These are phyloP conservation scores for Scheffersomyces ergatensis DNA, from an alignment of 805 yeast species.

Conservation along the genomic window DNA sequence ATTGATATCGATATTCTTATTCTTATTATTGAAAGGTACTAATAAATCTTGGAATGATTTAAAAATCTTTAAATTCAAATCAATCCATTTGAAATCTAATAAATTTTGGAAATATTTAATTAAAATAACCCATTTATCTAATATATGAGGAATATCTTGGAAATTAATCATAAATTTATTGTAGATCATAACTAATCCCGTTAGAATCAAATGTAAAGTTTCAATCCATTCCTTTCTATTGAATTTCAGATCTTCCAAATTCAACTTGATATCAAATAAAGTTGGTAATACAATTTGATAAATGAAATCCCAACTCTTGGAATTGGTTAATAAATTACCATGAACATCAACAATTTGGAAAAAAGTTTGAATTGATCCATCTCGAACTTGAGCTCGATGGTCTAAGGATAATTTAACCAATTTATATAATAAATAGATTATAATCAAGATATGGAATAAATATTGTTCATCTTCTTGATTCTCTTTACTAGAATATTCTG, in stretches of 20 bases:
- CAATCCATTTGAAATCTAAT: slow-evolving; percentile 41
- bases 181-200: slow-evolving; percentile 66
- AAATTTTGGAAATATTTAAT: slow-evolving; percentile 47
- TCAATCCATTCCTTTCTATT: slow-evolving; percentile 52
- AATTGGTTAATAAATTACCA: slow-evolving; percentile 46
- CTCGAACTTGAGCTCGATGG: slow-evolving; percentile 74
- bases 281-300: slow-evolving; percentile 60
- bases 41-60: slow-evolving; percentile 51
- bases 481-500: slow-evolving; percentile 2
- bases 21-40: slow-evolving; percentile 18
- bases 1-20: not conserved
- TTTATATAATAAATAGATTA: slow-evolving; percentile 51
- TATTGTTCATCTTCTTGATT: slow-evolving; percentile 5
- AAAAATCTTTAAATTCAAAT: slow-evolving; percentile 55
- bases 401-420: slow-evolving; percentile 66
- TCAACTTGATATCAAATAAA: slow-evolving; percentile 31
- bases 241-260: slow-evolving; percentile 17
- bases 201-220: slow-evolving; percentile 57
- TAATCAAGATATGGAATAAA: slow-evolving; percentile 13
- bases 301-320: slow-evolving; percentile 68
- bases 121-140: slow-evolving; percentile 55
- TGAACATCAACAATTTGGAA: slow-evolving; percentile 79
- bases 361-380: slow-evolving; percentile 87
- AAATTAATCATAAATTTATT: slow-evolving; percentile 47
- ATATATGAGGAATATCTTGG: slow-evolving; percentile 9